Base-by-base conservation (phyloP, 306 rosid genomes). In the Vigna hirtella region DNA sequence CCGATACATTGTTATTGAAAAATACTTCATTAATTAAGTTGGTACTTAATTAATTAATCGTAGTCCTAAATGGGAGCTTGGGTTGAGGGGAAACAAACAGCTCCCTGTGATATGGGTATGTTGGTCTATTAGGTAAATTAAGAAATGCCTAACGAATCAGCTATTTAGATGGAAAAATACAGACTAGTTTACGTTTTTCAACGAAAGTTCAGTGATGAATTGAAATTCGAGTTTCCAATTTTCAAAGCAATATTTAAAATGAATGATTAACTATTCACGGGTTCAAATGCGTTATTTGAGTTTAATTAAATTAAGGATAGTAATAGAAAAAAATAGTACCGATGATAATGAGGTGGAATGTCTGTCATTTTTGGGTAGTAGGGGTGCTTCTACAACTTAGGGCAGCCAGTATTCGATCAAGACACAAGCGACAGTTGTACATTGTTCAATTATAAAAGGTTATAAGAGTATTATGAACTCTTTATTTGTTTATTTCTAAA, bases 41-140 rank as follows among this genome's bases (percentile, higher is more conserved):
- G n/a, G 34, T 16, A 72, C 24, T 53, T 42, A 14, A 66, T 40
- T 40, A 40, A 40, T 40, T 40, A 40, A 40, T 40, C 8, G 8
- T n/a, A 56, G 51, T 2, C 63, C 63, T 4, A 32, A 32, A 32
- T 32, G 7, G 6, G 36, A 1, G 13, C 14, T 43, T 43, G 48
- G n/a, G 49, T 9, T 11, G 26, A 24, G 70, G 69, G 51, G 26
- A 47, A 77, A 66, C 84, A 80, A 77, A 62, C 82, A 80, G 52
- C 58, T 78, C 78, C 88, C 83, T 6, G 74, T 57, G 83, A 32
- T 47, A 67, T n/a, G 85, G 38, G 95, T 73, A 92, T 90, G 89
- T 90, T 88, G 95, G 93, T 90, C 89, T 82, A 24, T 26, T 61
- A 79, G 16, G 74, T 73, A 14, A 45, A 30, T 49, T 49, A 79